Base-by-base conservation (phyloP, 306 rosid species). In the Canavalia ensiformis region DNA sequence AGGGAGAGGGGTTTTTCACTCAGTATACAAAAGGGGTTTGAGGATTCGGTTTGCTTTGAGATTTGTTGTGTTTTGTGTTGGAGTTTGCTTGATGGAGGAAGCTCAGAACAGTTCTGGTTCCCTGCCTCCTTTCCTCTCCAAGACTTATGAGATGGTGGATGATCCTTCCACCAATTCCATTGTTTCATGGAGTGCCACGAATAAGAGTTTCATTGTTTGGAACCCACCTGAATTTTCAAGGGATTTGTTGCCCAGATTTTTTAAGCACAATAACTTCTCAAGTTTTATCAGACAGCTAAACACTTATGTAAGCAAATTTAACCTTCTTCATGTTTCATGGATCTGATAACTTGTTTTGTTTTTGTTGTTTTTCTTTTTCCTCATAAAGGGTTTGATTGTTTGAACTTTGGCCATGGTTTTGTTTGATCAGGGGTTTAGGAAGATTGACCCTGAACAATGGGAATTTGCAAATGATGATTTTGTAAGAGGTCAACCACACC, bases 231-330 rank as follows among this genome's bases (percentile, higher is more conserved):
- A 91, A 31, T 95, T 95, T 64, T 72, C 92, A 0, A 86, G 88
- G 66, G 88, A 64, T 70, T 84, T 91, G 87, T 72, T 95, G 5
- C 98, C 98, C 11, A 90, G 51, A 72, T 95, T 65, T 89, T 95
- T 95, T 47, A 93, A 93, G 92, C 98, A 95, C 87, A 86, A 78
- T 58, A 95, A 95, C 86, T 95, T 95, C 89, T 91, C 99, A 6
- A 93, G 99, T 84, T 95, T 95, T 85, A 88, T 90, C 74, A 88
- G 99, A 75, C 99, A 95, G 80, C 94, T 95, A 70, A 95, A 95
- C 74, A 95, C 97, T 64, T 93, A 95, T 80, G 99, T 93, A 89
- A 91, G 95, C 60, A 54, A 59, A 81, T 74, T 44, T 37, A 67
- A n/a, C 76, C 72, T 62, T 11, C 51, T 83, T 75, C 41, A 35